A percentile compares a stretch with the other conserved stretches of the same genome.
Evolutionary conservation across 495 filamentous ascomycete genomes (phyloP).

Genomic region (Filosporella fistucella): DNA sequence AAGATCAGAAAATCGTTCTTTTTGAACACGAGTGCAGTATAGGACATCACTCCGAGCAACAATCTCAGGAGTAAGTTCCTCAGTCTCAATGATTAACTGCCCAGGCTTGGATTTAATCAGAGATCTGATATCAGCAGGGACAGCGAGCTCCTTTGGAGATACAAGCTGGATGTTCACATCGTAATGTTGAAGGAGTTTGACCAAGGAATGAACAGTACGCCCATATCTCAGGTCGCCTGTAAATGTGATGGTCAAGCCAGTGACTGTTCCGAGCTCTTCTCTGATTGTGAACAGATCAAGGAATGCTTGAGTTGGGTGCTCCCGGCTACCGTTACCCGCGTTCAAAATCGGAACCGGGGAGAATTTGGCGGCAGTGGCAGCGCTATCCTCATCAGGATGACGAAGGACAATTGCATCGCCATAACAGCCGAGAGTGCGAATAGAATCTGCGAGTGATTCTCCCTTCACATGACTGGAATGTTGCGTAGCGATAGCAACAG

Average conservation of each 20-base stretch:
- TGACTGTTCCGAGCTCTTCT: constrained; percentile 92
- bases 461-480: constrained; percentile 89
- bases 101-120: constrained; percentile 67
- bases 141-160: constrained; percentile 69
- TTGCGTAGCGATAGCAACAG: constrained; percentile 69
- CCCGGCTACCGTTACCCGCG: constrained; percentile 88
- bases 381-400: constrained; percentile 77
- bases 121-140: constrained; percentile 70
- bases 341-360: constrained; percentile 92
- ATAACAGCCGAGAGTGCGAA: constrained; percentile 91
- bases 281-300: constrained; percentile 98
- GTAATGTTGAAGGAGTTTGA: constrained; percentile 91
- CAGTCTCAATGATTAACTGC: constrained; percentile 68
- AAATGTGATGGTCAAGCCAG: constrained; percentile 92
- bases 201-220: constrained; percentile 88
- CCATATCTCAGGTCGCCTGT: constrained; percentile 89
- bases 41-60: constrained; percentile 80
- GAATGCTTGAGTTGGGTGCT: constrained; percentile 97
- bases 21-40: constrained; percentile 95
- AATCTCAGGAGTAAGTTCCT: constrained; percentile 78
- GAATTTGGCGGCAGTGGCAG: constrained; percentile 76
- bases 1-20: constrained; percentile 82
- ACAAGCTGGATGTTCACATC: constrained; percentile 91
- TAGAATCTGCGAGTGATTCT: constrained; percentile 86
- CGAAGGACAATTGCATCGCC: constrained; percentile 91